Percentiles rank a stretch among this genome's conserved stretches.
Conservation (phyloP, 2,329 filamentous ascomycete genomes). For the Stromatinia cepivora region DNA sequence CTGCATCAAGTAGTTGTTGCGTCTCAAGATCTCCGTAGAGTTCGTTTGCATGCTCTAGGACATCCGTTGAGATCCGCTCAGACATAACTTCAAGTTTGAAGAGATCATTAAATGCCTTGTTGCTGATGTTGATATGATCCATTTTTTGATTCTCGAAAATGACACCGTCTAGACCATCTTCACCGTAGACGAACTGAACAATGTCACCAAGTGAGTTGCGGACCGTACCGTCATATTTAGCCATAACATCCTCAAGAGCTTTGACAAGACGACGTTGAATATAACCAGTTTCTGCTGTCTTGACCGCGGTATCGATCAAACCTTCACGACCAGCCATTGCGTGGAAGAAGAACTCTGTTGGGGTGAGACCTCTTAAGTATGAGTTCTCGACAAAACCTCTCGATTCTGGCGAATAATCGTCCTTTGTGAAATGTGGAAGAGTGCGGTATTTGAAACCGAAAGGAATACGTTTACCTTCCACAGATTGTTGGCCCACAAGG, state of each 20-base stretch:
- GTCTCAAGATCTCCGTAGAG: constrained; percentile 84
- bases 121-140: constrained; percentile 79
- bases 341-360: constrained; percentile 98
- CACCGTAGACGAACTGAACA: constrained; percentile 95
- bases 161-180: constrained; percentile 92
- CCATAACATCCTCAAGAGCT: constrained; percentile 95
- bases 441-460: constrained; percentile 99
- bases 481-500: constrained; percentile 94
- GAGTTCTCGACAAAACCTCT: constrained; percentile 99
- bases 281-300: constrained; percentile 98
- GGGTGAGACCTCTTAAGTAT: constrained; percentile 91
- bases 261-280: constrained; percentile 98
- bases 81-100: constrained; percentile 85
- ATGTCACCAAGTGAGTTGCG: constrained; percentile 96
- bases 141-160: constrained; percentile 92
- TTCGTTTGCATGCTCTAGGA: constrained; percentile 83
- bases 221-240: constrained; percentile 95
- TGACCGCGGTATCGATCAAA: constrained; percentile 99
- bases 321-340: constrained; percentile 99
- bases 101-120: constrained; percentile 73
- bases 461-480: constrained; percentile 97
- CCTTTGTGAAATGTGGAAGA: constrained; percentile 96
- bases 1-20: constrained; percentile 82
- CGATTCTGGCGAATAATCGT: constrained; percentile 96
- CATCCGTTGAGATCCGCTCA: constrained; percentile 61